Evolutionary conservation across 140 eudicot species (phyloP), one percentile per base, ranked within the genome.

Genomic region (Anethum foeniculum): DNA sequence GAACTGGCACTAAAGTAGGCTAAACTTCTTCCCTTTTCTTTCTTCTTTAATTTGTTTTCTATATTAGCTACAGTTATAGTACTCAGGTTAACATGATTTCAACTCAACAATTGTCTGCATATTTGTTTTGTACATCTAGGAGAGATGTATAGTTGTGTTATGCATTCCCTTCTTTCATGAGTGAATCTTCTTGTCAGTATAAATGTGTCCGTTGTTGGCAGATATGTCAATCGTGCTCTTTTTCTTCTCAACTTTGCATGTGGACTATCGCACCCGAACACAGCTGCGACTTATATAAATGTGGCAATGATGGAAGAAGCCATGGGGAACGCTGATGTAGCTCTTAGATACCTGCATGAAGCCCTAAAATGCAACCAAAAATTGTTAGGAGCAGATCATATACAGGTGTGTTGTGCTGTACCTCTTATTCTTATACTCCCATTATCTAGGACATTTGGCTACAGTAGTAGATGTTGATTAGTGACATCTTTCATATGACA

Each of bases 271-370:
- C 99, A 95, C 81, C 99, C 99, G 47, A 95, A 95, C 88, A 95
- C 96, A 44, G 99, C 99, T 54, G 99, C 99, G 67, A 95, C 98
- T 46, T 95, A 93, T 82, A 95, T 95, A 69, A 95, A 95, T 69
- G 93, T 95, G 69, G 98, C 98, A 81, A 95, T 95, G 99, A 95
- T 95, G 99, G 99, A 95, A 87, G 99, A 95, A 80, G 98, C 97
- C 41, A 93, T 93, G 98, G 99, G 99, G 73, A 95, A 95, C 80
- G 98, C 88, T 77, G 91, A 95, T 85, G 87, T 95, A 85, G 99
- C 99, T 80, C 99, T 95, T 58, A 83, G 99, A 86, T 95, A 95
- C 88, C 97, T 95, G 76, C 99, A 95, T 79, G 98, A 95, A 91
- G 98, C 99, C 84, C 87, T 95, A 23, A 95, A 93, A 69, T 95